A percentile compares a stretch with the other conserved stretches of the same genome.
These are phyloP conservation scores for Globisporangium spiculum DNA, from an alignment of 352 stramenopile species.

Conservation along the genomic window DNA sequence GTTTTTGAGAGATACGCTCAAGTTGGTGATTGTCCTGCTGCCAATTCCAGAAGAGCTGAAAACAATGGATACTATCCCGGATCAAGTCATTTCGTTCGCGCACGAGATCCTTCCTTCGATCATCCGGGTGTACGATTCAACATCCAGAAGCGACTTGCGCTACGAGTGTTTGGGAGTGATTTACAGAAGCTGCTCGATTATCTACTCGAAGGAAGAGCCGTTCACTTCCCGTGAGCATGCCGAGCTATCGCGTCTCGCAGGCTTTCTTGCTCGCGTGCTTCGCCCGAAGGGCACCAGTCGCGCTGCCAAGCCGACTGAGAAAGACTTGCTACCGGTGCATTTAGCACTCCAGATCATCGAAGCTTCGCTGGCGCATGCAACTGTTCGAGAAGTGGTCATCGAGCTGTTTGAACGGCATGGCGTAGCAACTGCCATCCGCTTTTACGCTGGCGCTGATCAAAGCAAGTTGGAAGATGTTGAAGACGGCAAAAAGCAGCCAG, in stretches of 20 bases:
- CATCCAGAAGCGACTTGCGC: slow-evolving; percentile 41
- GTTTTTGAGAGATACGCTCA: slow-evolving; percentile 53
- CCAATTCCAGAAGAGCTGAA: slow-evolving; percentile 34
- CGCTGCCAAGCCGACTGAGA: slow-evolving; percentile 14
- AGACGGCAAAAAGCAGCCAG: slow-evolving; percentile 8
- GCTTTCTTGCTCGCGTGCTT: slow-evolving; percentile 55
- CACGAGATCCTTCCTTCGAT: slow-evolving; percentile 48
- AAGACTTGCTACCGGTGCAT: slow-evolving; percentile 29
- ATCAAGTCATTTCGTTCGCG: slow-evolving; percentile 30
- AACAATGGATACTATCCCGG: slow-evolving; percentile 18
- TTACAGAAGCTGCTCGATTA: slow-evolving; percentile 40
- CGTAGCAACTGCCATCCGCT: slow-evolving; percentile 49
- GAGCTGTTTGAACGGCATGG: slow-evolving; percentile 55
- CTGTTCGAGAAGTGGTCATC: slow-evolving; percentile 20
- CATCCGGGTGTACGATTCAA: slow-evolving; percentile 55
- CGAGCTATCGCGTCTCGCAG: slow-evolving; percentile 39
- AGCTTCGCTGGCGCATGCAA: slow-evolving; percentile 25
- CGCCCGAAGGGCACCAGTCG: slow-evolving; percentile 35
- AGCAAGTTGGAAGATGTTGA: not conserved
- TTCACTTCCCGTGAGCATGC: slow-evolving; percentile 24
- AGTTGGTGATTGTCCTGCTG: slow-evolving; percentile 49
- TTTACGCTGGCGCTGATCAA: slow-evolving; percentile 26
- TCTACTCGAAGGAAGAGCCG: slow-evolving; percentile 28
- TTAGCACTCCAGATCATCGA: slow-evolving; percentile 56
- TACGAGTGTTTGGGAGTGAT: slow-evolving; percentile 59